Percentiles rank a stretch among this genome's conserved stretches.
Evolutionary conservation across 257 asterid genomes (phyloP).

Genomic region (Dorcoceras hygrometricum): DNA sequence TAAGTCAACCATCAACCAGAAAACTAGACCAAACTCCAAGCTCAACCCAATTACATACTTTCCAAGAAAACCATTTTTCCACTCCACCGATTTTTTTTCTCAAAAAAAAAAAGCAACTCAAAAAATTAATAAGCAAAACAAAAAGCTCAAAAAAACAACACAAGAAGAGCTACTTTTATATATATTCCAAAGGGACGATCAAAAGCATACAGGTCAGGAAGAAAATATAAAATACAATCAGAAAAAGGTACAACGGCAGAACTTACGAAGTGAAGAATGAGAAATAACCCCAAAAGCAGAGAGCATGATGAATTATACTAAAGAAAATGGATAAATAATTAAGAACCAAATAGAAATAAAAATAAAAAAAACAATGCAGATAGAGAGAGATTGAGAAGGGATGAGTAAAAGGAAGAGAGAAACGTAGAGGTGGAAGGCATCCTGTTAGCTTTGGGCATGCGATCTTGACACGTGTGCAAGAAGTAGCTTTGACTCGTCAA

Average conservation of each 20-base stretch:
- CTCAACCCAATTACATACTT: slow-evolving; percentile 3
- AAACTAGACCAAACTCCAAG: slow-evolving; percentile 4
- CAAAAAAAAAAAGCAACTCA: background rate
- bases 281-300: slow-evolving; percentile 17
- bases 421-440: slow-evolving; percentile 31
- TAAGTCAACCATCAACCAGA: slow-evolving; percentile 20
- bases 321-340: background rate
- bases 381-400: slow-evolving; percentile 14
- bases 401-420: slow-evolving; percentile 28
- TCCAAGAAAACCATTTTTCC: background rate
- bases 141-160: background rate
- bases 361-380: background rate
- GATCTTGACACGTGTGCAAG: slow-evolving; percentile 32
- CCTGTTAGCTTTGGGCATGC: slow-evolving; percentile 22
- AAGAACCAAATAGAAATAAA: background rate
- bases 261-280: slow-evolving; percentile 25
- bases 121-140: background rate
- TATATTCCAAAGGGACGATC: slow-evolving; percentile 6
- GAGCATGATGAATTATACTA: background rate
- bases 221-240: background rate
- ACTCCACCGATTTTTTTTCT: slow-evolving; percentile 1
- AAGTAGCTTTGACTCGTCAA: slow-evolving; percentile 24
- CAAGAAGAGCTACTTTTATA: slow-evolving; percentile 1
- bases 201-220: slow-evolving; percentile 12
- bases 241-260: slow-evolving; percentile 6